These are phyloP conservation scores for Pulicaria dysenterica DNA, from an alignment of 129 eudicot genomes.

Conservation along the genomic window DNA sequence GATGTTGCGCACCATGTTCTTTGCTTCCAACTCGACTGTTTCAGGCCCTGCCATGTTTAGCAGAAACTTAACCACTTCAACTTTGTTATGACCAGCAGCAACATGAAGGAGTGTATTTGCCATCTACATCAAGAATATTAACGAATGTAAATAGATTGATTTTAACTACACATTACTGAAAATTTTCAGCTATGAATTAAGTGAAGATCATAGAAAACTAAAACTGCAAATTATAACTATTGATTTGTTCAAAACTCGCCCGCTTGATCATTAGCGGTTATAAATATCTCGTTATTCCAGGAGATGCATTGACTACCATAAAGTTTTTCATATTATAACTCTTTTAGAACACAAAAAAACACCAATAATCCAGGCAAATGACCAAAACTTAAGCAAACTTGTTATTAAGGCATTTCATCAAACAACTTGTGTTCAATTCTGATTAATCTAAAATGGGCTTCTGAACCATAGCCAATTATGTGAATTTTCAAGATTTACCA, in stretches of 20 bases:
- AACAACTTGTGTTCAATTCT: slow-evolving; percentile 22
- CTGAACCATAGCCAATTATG: background rate
- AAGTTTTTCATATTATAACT: background rate
- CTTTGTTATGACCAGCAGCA: slow-evolving; percentile 81
- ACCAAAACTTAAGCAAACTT: slow-evolving; percentile 12
- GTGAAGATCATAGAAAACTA: background rate
- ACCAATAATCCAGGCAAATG: background rate
- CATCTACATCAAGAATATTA: slow-evolving; percentile 59
- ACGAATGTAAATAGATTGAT: background rate
- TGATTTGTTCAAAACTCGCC: background rate
- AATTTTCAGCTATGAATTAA: background rate
- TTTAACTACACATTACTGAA: background rate
- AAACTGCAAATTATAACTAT: slow-evolving; percentile 2
- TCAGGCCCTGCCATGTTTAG: slow-evolving; percentile 73
- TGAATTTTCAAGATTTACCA: background rate
- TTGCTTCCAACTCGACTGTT: slow-evolving; percentile 85
- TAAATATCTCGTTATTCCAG: background rate
- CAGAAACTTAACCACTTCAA: slow-evolving; percentile 71
- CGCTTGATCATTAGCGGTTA: background rate
- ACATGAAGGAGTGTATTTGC: slow-evolving; percentile 97
- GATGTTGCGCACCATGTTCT: slow-evolving; percentile 71
- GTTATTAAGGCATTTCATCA: slow-evolving; percentile 14
- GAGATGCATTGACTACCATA: background rate
- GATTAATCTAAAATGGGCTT: background rate
- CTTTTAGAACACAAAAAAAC: slow-evolving; percentile 2